A percentile compares a stretch with the other conserved stretches of the same genome.
Evolutionary conservation across 2,329 filamentous ascomycete species (phyloP).

Genomic region (Escovopsis sp.): DNA sequence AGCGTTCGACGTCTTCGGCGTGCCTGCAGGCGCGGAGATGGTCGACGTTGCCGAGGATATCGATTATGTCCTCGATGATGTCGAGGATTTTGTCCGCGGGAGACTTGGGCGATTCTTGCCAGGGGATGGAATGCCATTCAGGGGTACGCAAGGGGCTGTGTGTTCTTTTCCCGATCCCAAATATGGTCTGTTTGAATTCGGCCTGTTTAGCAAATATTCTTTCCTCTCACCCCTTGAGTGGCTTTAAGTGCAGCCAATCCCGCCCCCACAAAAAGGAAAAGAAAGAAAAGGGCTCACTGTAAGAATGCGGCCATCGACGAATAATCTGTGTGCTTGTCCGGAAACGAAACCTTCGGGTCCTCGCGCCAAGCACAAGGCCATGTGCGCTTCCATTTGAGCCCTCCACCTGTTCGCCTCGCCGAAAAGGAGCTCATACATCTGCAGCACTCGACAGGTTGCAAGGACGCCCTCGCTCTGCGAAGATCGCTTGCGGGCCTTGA

Average conservation of each 20-base stretch:
- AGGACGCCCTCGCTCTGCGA: slow-evolving; percentile 6
- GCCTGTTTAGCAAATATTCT: neutral
- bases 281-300: slow-evolving; percentile 5
- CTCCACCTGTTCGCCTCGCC: slow-evolving; percentile 6
- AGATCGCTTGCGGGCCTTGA: slow-evolving; percentile 5
- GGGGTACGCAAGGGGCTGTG: slow-evolving; percentile 14
- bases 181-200: slow-evolving; percentile 4
- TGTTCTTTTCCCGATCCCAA: slow-evolving; percentile 6
- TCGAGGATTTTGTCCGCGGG: slow-evolving; percentile 17
- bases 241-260: neutral
- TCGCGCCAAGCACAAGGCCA: slow-evolving; percentile 7
- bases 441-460: slow-evolving; percentile 7
- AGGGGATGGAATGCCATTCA: slow-evolving; percentile 20
- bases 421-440: slow-evolving; percentile 10
- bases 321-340: slow-evolving; percentile 10
- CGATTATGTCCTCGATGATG: slow-evolving; percentile 16
- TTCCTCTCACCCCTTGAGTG: too few species aligned
- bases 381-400: slow-evolving; percentile 8
- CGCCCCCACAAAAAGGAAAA: neutral
- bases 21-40: slow-evolving; percentile 8
- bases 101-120: slow-evolving; percentile 15
- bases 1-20: slow-evolving; percentile 1
- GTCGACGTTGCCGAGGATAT: slow-evolving; percentile 15
- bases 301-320: slow-evolving; percentile 10
- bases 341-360: slow-evolving; percentile 6